These are phyloP conservation scores for Leccinum rimulosum DNA, from an alignment of 768 basidiomycete species.

Conservation along the genomic window DNA sequence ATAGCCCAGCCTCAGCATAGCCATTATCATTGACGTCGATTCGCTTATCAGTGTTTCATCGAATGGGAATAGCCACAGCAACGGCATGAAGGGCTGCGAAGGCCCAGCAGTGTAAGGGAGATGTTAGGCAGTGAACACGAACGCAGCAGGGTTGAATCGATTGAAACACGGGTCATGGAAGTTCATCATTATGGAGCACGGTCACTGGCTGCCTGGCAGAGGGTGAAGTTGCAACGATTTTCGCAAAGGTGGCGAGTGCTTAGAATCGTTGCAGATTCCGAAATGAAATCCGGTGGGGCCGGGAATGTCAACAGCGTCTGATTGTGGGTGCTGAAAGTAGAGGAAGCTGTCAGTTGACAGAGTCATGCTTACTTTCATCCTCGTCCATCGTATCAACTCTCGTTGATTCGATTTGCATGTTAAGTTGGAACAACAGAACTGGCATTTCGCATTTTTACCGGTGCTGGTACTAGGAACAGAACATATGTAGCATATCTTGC, in stretches of 20 bases:
- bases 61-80: conserved; percentile 20
- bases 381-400: too few relatives aligned
- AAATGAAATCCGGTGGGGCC: conserved; percentile 2
- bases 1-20: not conserved
- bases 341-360: too few relatives aligned
- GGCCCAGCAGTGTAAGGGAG: not conserved
- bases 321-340: not conserved
- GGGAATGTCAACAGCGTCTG: not conserved
- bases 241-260: conserved; percentile 10
- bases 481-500: not conserved
- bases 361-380: too few relatives aligned
- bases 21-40: not conserved
- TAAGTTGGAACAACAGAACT: not conserved
- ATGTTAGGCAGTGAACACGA: conserved; percentile 1
- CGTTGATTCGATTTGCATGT: too few relatives aligned
- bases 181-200: too few relatives aligned
- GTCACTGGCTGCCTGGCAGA: too few relatives aligned
- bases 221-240: conserved; percentile 8
- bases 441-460: not conserved
- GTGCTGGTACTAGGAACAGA: not conserved
- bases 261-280: conserved; percentile 3
- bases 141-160: conserved; percentile 13
- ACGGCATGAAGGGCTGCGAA: conserved; percentile 3
- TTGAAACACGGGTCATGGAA: not conserved
- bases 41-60: conserved; percentile 18